Evolutionary conservation across 345 rosid genomes (phyloP).

Genomic region (Arabis alpina): DNA sequence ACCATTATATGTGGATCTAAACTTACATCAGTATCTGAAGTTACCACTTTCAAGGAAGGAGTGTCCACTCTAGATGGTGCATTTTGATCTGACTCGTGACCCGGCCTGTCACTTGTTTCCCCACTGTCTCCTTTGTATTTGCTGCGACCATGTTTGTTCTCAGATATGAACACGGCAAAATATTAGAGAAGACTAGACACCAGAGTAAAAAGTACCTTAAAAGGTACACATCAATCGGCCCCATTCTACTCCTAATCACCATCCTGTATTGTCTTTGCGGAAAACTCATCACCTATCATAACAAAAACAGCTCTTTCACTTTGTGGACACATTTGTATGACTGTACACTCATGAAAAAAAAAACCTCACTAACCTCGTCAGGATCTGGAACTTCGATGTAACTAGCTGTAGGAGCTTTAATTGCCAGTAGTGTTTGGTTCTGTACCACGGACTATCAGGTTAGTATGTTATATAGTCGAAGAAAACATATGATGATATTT

Average conservation of each 20-base stretch:
- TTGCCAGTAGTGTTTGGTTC: conserved; percentile 64
- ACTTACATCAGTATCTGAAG: conserved; percentile 63
- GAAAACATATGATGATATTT: conserved; percentile 8
- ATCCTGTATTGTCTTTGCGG: conserved; percentile 64
- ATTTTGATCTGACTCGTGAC: conserved; percentile 31
- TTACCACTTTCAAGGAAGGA: conserved; percentile 62
- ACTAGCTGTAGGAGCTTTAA: conserved; percentile 76
- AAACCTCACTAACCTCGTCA: conserved; percentile 56
- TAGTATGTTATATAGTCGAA: conserved; percentile 2
- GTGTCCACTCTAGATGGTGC: conserved; percentile 36
- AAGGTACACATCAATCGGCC: conserved; percentile 71
- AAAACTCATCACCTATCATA: conserved; percentile 54
- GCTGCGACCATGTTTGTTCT: conserved; percentile 49
- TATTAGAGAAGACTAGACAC: conserved; percentile 2
- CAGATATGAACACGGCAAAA: not conserved
- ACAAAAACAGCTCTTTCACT: conserved; percentile 19
- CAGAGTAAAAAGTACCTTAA: conserved; percentile 50
- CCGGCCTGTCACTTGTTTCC: conserved; percentile 36
- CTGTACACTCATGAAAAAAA: not conserved
- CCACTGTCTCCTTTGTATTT: conserved; percentile 50
- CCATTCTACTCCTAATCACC: conserved; percentile 66
- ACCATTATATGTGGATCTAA: not conserved
- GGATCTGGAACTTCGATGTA: conserved; percentile 80
- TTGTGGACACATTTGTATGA: conserved; percentile 14
- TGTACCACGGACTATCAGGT: conserved; percentile 40